These are phyloP conservation scores for Candida pseudoglaebosa DNA, from an alignment of 805 yeast species.

Conservation along the genomic window DNA sequence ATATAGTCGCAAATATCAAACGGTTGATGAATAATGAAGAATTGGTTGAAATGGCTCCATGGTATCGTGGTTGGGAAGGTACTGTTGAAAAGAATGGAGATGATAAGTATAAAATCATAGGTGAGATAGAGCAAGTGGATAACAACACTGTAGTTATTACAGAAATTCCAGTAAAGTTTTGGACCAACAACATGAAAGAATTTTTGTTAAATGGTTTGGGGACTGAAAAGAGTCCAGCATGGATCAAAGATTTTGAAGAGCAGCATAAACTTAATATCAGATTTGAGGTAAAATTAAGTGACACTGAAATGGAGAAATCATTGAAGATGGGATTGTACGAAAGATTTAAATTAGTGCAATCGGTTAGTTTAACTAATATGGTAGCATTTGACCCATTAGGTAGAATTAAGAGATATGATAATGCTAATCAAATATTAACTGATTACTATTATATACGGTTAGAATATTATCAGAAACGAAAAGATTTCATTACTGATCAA, in stretches of 20 bases:
- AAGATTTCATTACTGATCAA: slow-evolving; percentile 68
- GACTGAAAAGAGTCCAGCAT: slow-evolving; percentile 67
- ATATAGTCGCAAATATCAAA: slow-evolving; percentile 70
- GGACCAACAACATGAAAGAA: slow-evolving; percentile 92
- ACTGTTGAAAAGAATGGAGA: slow-evolving; percentile 55
- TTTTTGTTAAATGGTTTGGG: slow-evolving; percentile 73
- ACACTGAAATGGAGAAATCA: slow-evolving; percentile 82
- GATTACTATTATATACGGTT: slow-evolving; percentile 86
- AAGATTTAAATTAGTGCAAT: slow-evolving; percentile 70
- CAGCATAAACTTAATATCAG: slow-evolving; percentile 82
- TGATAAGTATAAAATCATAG: slow-evolving; percentile 75
- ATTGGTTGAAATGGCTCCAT: slow-evolving; percentile 72
- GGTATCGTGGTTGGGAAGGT: slow-evolving; percentile 97
- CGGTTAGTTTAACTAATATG: slow-evolving; percentile 78
- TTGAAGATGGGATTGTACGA: slow-evolving; percentile 73
- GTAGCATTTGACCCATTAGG: slow-evolving; percentile 93
- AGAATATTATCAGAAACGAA: slow-evolving; percentile 87
- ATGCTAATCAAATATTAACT: slow-evolving; percentile 68
- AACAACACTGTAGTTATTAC: slow-evolving; percentile 81
- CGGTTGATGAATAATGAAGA: slow-evolving; percentile 71
- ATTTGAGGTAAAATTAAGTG: slow-evolving; percentile 69
- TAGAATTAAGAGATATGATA: slow-evolving; percentile 76
- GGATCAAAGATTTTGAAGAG: slow-evolving; percentile 95
- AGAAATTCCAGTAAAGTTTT: slow-evolving; percentile 85
- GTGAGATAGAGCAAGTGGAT: slow-evolving; percentile 77